phyloP scores from a whole-genome alignment of 441 rosid species.

The Metrosideros polymorpha region DNA sequence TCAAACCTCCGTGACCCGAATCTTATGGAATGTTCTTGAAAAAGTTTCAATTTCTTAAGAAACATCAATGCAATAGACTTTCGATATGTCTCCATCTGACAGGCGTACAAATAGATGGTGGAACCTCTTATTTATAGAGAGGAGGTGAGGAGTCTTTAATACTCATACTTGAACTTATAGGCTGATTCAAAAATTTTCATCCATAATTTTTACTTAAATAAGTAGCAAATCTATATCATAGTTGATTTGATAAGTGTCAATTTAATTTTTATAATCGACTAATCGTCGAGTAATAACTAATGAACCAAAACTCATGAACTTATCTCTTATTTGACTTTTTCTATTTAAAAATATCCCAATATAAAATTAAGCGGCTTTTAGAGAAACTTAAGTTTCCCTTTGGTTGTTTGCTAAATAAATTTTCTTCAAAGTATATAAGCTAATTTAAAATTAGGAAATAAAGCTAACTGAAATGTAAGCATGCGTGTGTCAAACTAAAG shows the following conservation, averaged over 20 bases:
- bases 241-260: neutral
- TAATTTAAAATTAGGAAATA: too few relatives aligned
- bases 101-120: neutral
- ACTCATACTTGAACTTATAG: too few relatives aligned
- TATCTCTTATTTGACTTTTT: neutral
- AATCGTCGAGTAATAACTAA: neutral
- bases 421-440: too few relatives aligned
- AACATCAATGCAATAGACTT: neutral
- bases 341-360: neutral
- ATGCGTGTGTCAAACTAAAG: too few relatives aligned
- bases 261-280: neutral
- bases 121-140: neutral
- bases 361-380: too few relatives aligned
- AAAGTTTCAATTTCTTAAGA: neutral
- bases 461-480: too few relatives aligned
- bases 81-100: too few relatives aligned
- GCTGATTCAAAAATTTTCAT: neutral
- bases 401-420: too few relatives aligned
- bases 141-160: neutral
- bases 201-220: neutral
- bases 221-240: neutral
- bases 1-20: too few relatives aligned
- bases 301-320: neutral
- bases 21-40: too few relatives aligned
- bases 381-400: too few relatives aligned